phyloP scores from a whole-genome alignment of 345 rosid species.

The Camelina hispida region DNA sequence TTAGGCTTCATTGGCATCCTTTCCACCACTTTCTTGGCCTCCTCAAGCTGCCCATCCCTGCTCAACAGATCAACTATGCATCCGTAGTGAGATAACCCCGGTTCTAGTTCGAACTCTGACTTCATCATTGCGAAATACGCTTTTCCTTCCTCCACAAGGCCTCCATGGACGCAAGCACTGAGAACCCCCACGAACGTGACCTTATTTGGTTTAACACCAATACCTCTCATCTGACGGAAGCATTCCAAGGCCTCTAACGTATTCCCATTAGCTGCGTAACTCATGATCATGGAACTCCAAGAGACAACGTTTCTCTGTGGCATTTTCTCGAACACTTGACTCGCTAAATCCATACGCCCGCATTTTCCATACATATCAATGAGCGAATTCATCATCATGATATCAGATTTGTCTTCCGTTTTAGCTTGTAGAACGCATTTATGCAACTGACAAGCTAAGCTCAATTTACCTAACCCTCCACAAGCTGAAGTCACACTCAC shows the following conservation, averaged over 20 bases:
- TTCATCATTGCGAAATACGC: conserved; percentile 63
- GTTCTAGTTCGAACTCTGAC: conserved; percentile 54
- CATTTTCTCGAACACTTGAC: conserved; percentile 58
- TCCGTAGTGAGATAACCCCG: conserved; percentile 68
- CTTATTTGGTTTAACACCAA: conserved; percentile 62
- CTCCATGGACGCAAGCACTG: conserved; percentile 88
- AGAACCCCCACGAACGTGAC: conserved; percentile 81
- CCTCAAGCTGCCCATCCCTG: conserved; percentile 71
- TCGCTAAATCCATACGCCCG: conserved; percentile 80
- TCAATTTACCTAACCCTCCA: conserved; percentile 71
- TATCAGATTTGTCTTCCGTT: conserved; percentile 48
- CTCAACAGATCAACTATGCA: conserved; percentile 84
- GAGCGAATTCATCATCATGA: conserved; percentile 76
- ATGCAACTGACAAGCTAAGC: conserved; percentile 74
- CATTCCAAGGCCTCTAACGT: conserved; percentile 60
- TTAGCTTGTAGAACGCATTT: conserved; percentile 67
- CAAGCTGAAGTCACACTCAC: conserved; percentile 79
- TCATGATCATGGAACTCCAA: conserved; percentile 85
- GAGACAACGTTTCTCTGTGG: conserved; percentile 66
- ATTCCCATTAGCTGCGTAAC: conserved; percentile 70
- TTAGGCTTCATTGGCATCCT: conserved; percentile 82
- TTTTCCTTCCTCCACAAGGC: conserved; percentile 71
- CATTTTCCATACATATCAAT: conserved; percentile 85
- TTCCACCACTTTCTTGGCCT: conserved; percentile 69
- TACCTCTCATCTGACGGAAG: conserved; percentile 62